Evolutionary conservation across 1,284 basidiomycete genomes (phyloP).

Genomic region (Ganoderma boninense): DNA sequence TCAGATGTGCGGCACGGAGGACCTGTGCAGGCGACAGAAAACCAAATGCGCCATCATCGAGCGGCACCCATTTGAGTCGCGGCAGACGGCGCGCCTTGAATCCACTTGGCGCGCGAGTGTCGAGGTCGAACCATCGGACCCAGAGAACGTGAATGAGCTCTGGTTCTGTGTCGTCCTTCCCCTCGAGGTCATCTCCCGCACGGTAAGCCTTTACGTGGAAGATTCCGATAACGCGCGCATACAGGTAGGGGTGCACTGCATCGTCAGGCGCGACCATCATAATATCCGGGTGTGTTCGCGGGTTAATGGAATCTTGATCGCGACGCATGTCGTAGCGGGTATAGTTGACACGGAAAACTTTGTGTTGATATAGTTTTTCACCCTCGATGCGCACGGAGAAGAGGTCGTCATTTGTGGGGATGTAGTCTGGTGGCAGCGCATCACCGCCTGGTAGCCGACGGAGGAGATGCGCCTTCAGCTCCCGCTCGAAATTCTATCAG

Average conservation of each 20-base stretch:
- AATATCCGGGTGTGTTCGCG: constrained; percentile 41
- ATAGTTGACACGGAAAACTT: constrained; percentile 46
- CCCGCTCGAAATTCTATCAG: background rate
- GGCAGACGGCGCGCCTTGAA: background rate
- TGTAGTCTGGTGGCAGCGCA: background rate
- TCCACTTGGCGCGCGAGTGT: background rate
- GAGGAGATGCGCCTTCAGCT: background rate
- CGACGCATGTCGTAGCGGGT: constrained; percentile 52
- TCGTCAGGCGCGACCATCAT: constrained; percentile 39
- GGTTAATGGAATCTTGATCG: constrained; percentile 48
- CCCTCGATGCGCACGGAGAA: constrained; percentile 27
- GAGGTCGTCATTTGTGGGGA: background rate
- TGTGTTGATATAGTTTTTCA: constrained; percentile 26
- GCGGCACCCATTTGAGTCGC: constrained; percentile 3
- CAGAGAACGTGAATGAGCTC: background rate
- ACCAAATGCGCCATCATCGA: constrained; percentile 7
- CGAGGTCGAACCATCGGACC: constrained; percentile 35
- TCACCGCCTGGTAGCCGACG: background rate
- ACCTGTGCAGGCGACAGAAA: constrained; percentile 17
- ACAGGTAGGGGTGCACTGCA: constrained; percentile 9
- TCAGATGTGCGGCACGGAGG: constrained; percentile 11
- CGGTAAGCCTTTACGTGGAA: background rate
- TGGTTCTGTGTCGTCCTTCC: background rate
- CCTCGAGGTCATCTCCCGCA: background rate
- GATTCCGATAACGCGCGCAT: background rate